Evolutionary conservation across 2,329 filamentous ascomycete species (phyloP).

Genomic region (Aureobasidium sp.): DNA sequence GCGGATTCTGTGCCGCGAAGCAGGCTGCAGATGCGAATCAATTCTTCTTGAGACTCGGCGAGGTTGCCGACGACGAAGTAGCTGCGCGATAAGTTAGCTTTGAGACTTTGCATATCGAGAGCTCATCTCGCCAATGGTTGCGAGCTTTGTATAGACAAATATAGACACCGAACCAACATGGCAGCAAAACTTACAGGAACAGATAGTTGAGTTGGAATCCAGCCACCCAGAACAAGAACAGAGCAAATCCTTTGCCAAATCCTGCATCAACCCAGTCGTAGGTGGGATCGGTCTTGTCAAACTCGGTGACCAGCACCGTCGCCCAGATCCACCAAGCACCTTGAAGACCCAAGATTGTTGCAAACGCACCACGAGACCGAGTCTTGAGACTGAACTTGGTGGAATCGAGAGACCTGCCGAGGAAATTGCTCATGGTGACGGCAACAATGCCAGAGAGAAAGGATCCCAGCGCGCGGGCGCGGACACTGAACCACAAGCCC

Average conservation of each 20-base stretch:
- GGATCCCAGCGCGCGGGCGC: constrained; percentile 60
- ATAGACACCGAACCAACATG: no score
- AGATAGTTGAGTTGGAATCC: constrained; percentile 69
- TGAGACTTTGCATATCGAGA: background rate
- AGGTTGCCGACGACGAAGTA: constrained; percentile 65
- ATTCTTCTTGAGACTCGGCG: constrained; percentile 52
- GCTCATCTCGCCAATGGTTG: no score
- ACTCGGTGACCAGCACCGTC: constrained; percentile 56
- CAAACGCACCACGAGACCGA: constrained; percentile 49
- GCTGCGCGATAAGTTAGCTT: constrained; percentile 26
- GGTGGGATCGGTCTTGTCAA: constrained; percentile 46
- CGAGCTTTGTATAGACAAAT: no score
- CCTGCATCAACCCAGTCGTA: constrained; percentile 58
- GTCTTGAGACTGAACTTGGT: constrained; percentile 45
- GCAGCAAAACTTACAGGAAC: constrained; percentile 45
- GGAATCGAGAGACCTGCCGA: constrained; percentile 59
- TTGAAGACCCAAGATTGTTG: constrained; percentile 47
- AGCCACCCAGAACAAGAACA: constrained; percentile 59
- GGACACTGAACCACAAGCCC: constrained; percentile 59
- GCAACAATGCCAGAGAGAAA: constrained; percentile 63
- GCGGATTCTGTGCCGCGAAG: constrained; percentile 64
- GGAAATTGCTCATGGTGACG: constrained; percentile 55
- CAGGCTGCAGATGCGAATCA: constrained; percentile 60
- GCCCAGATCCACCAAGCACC: constrained; percentile 68
- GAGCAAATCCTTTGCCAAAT: constrained; percentile 58